Conservation (phyloP, 768 basidiomycete species). For the Auricularia sp. region DNA sequence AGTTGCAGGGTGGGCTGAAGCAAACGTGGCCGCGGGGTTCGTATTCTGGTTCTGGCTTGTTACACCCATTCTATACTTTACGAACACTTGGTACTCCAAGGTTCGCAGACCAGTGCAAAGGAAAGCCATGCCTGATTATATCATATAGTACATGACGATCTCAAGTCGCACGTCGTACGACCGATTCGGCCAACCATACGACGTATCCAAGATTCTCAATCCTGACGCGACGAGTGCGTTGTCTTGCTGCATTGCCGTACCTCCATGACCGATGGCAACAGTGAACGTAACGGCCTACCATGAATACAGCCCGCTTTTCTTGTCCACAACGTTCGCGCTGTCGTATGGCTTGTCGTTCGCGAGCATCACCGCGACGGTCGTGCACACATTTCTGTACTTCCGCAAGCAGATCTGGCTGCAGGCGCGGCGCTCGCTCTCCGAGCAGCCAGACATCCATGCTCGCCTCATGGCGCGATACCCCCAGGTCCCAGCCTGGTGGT, state of each 20-base stretch:
- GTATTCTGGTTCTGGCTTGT: constrained; percentile 61
- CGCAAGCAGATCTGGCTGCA: constrained; percentile 71
- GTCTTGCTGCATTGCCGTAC: constrained; percentile 7
- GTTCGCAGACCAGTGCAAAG: too few relatives aligned
- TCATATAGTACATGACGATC: constrained; percentile 29
- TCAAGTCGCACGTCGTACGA: constrained; percentile 57
- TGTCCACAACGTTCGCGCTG: constrained; percentile 64
- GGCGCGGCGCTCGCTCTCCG: constrained; percentile 55
- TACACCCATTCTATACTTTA: constrained; percentile 50
- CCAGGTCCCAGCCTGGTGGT: constrained; percentile 85
- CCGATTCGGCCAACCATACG: constrained; percentile 61
- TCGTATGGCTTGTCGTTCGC: constrained; percentile 80
- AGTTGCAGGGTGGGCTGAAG: constrained; percentile 51
- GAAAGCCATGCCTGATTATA: constrained; percentile 10
- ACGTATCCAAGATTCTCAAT: constrained; percentile 48
- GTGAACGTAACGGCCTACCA: constrained; percentile 48
- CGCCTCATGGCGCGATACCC: constrained; percentile 68
- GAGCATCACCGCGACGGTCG: constrained; percentile 62
- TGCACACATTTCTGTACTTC: constrained; percentile 63
- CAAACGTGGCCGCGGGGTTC: constrained; percentile 54
- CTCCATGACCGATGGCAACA: constrained; percentile 17
- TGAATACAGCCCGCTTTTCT: constrained; percentile 50
- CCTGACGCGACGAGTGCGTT: constrained; percentile 29
- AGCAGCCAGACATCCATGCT: constrained; percentile 82
- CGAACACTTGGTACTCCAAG: constrained; percentile 49